phyloP scores from a whole-genome alignment of 441 rosid genomes.

The Theobroma grandiflorum region DNA sequence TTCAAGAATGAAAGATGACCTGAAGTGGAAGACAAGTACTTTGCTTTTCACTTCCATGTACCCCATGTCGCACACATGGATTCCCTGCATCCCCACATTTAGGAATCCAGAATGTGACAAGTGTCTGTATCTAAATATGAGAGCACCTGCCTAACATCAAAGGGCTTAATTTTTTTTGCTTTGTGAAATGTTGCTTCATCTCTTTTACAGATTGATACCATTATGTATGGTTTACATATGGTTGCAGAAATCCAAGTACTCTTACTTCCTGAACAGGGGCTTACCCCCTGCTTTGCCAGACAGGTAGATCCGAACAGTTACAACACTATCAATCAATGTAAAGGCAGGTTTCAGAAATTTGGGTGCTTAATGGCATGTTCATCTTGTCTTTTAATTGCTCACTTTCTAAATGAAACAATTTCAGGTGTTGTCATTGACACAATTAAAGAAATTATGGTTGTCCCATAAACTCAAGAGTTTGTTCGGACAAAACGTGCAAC shows the following conservation, averaged over 20 bases:
- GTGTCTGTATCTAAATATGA: not conserved
- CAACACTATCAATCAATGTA: not conserved
- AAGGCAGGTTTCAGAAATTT: not conserved
- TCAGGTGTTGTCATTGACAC: not conserved
- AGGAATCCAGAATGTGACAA: conserved; percentile 15
- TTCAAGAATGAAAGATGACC: not conserved
- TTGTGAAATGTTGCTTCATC: not conserved
- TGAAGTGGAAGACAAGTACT: conserved; percentile 8
- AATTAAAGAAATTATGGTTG: not conserved
- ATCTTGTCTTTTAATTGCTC: not conserved
- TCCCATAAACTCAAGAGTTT: not conserved
- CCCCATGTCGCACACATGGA: not conserved
- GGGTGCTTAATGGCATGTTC: not conserved
- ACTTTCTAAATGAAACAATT: not conserved
- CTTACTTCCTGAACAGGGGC: not conserved
- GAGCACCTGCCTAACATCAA: not conserved
- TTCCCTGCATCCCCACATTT: not conserved
- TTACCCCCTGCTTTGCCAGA: not conserved
- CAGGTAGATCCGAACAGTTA: not conserved
- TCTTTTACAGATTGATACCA: not conserved
- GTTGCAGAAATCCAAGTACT: not conserved
- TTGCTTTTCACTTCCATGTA: not conserved
- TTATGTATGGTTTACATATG: conserved; percentile 2
- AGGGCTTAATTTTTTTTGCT: not conserved
- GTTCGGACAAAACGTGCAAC: not conserved